phyloP scores from a whole-genome alignment of 805 yeast species.

The Zygoascus flipseniorum region DNA sequence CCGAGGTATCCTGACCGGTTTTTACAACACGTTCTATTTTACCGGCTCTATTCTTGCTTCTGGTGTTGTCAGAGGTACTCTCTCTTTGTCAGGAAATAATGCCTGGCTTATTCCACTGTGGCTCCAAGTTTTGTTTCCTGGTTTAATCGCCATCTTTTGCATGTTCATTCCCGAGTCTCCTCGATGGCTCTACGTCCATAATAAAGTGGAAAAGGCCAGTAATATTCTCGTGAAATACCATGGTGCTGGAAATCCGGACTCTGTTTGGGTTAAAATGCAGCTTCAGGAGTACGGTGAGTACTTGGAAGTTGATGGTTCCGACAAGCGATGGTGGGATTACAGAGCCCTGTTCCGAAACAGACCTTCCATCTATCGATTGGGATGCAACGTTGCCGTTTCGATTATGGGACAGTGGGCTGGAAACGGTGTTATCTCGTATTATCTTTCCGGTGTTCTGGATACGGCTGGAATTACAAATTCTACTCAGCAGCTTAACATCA shows the following conservation, averaged over 20 bases:
- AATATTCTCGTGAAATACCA: constrained; percentile 13
- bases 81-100: not conserved
- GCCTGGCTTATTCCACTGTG: constrained; percentile 34
- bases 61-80: constrained; percentile 4
- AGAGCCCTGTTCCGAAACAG: constrained; percentile 13
- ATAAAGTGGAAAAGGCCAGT: constrained; percentile 14
- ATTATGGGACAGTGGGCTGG: constrained; percentile 8
- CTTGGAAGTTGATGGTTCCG: constrained; percentile 13
- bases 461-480: constrained; percentile 10
- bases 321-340: constrained; percentile 18
- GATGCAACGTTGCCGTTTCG: constrained; percentile 9
- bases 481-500: constrained; percentile 19
- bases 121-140: constrained; percentile 7
- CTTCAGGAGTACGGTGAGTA: constrained; percentile 13
- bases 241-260: constrained; percentile 13
- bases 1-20: constrained; percentile 7
- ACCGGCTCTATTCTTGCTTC: constrained; percentile 28
- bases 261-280: constrained; percentile 12
- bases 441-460: constrained; percentile 8
- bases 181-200: constrained; percentile 17
- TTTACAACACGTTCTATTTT: constrained; percentile 6
- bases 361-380: constrained; percentile 13
- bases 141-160: constrained; percentile 32
- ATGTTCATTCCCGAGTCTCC: constrained; percentile 20
- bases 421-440: constrained; percentile 15